phyloP scores from a whole-genome alignment of 2,329 filamentous ascomycete species.

The Diplocarpon rosae region DNA sequence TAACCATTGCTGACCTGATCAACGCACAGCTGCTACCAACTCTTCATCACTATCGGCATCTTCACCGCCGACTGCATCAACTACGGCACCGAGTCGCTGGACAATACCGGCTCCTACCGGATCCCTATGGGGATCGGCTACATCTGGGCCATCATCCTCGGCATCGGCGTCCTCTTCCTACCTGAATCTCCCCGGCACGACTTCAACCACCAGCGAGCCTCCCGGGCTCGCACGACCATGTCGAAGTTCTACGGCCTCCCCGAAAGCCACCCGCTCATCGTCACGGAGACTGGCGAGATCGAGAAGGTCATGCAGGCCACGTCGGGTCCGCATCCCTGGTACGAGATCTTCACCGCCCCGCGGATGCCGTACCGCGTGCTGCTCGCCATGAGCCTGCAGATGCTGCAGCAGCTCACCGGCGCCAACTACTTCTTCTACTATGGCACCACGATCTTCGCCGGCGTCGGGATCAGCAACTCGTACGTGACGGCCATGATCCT shows the following conservation, averaged over 20 bases:
- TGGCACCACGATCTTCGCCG: conserved; percentile 54
- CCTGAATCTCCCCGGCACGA: conserved; percentile 49
- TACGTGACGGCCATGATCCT: conserved; percentile 60
- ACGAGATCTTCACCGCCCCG: conserved; percentile 49
- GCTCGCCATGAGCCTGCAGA: conserved; percentile 52
- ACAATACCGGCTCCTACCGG: conserved; percentile 43
- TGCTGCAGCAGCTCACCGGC: conserved; percentile 58
- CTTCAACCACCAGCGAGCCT: conserved; percentile 36
- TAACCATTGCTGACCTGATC: not conserved
- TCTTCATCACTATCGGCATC: conserved; percentile 64
- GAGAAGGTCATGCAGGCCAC: conserved; percentile 32
- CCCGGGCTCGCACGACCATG: conserved; percentile 38
- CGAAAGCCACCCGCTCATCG: conserved; percentile 36
- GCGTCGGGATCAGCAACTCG: conserved; percentile 54
- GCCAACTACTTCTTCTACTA: conserved; percentile 56
- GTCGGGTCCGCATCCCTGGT: conserved; percentile 45
- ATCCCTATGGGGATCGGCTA: conserved; percentile 49
- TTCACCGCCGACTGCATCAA: conserved; percentile 45
- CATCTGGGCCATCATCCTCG: conserved; percentile 40
- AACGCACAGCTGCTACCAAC: conserved; percentile 47
- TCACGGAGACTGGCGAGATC: conserved; percentile 42
- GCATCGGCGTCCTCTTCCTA: conserved; percentile 39
- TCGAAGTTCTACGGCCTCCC: conserved; percentile 41
- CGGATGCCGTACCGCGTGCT: conserved; percentile 53
- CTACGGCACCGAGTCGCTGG: conserved; percentile 32